Evolutionary conservation across 2,329 filamentous ascomycete species (phyloP).

Genomic region (Colletotrichum lindemuthianum): DNA sequence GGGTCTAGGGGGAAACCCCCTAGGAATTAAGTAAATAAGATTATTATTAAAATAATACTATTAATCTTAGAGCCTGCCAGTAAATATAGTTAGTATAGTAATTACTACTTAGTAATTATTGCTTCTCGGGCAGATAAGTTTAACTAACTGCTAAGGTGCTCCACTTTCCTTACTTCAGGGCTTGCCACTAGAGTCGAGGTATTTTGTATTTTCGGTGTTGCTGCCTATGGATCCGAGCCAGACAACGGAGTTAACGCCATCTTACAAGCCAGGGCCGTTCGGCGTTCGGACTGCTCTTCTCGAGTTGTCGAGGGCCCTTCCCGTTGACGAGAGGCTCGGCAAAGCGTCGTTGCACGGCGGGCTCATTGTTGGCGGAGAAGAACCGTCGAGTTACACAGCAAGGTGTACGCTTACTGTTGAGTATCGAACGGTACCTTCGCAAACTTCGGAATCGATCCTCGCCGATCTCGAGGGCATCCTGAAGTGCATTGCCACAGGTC

Average conservation of each 20-base stretch:
- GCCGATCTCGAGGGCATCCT: slow-evolving; percentile 51
- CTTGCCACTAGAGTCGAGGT: no score
- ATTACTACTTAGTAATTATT: no score
- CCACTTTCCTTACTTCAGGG: no score
- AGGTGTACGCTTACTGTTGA: slow-evolving; percentile 60
- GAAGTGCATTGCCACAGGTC: slow-evolving; percentile 42
- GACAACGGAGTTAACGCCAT: slow-evolving; percentile 62
- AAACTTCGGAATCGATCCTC: slow-evolving; percentile 50
- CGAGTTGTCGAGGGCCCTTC: slow-evolving; percentile 50
- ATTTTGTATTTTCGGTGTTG: slow-evolving; percentile 52
- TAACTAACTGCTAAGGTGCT: no score
- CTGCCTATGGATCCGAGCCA: slow-evolving; percentile 55
- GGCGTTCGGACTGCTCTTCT: slow-evolving; percentile 59
- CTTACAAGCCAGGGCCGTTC: slow-evolving; percentile 55
- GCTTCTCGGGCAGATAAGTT: no score
- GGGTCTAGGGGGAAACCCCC: no score
- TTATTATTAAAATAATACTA: no score
- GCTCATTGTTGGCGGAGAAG: slow-evolving; percentile 60
- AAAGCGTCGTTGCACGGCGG: slow-evolving; percentile 57
- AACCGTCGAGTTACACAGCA: slow-evolving; percentile 61
- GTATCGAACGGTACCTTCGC: slow-evolving; percentile 57
- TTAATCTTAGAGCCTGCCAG: no score
- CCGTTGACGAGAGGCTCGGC: slow-evolving; percentile 47
- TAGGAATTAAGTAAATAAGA: no score
- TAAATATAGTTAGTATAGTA: no score